Evolutionary conservation across 1,139 yeast genomes (phyloP).

Genomic region (Chernovozyma aurita): DNA sequence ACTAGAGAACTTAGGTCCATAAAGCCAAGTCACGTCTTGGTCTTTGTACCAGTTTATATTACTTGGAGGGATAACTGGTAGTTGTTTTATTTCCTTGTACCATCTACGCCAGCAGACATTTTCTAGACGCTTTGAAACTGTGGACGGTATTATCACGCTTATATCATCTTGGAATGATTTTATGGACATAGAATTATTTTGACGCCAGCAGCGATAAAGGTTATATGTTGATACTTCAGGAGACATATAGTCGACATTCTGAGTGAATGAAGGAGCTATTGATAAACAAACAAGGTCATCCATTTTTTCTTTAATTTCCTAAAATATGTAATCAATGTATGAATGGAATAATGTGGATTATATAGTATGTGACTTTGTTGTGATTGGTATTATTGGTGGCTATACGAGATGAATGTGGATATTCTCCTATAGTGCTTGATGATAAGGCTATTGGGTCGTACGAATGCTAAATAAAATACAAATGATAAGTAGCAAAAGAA

Average conservation of each 20-base stretch:
- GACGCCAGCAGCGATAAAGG: conserved; percentile 23
- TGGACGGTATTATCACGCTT: conserved; percentile 22
- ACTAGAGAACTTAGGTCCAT: conserved; percentile 33
- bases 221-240: conserved; percentile 16
- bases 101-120: conserved; percentile 43
- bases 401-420: no score
- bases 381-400: no score
- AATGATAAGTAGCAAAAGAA: no score
- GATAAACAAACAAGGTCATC: conserved; percentile 2
- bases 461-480: no score
- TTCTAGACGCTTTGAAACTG: conserved; percentile 25
- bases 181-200: conserved; percentile 16
- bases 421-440: no score
- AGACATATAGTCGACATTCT: conserved; percentile 35
- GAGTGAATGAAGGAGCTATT: conserved; percentile 12
- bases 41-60: conserved; percentile 41
- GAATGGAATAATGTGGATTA: no score
- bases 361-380: no score
- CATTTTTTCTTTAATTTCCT: no score
- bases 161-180: conserved; percentile 19
- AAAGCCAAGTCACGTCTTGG: conserved; percentile 44
- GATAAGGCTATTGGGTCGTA: no score
- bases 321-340: no score
- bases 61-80: conserved; percentile 30
- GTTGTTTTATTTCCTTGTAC: conserved; percentile 26